phyloP scores from a whole-genome alignment of 352 stramenopile genomes.

The Globisporangium cylindrosporum region DNA sequence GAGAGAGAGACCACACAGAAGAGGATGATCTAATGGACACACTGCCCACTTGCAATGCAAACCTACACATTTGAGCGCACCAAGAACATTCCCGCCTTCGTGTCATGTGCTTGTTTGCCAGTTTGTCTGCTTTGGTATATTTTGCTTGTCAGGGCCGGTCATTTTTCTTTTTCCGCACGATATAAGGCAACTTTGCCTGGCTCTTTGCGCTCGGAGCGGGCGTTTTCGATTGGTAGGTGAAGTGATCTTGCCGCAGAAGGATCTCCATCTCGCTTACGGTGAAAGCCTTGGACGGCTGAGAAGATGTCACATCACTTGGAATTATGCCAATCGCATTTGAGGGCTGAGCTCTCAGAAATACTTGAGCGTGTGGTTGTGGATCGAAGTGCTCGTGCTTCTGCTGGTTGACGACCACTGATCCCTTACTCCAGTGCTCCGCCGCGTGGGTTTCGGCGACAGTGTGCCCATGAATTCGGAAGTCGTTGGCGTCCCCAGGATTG shows the following conservation, averaged over 20 bases:
- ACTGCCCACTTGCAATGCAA: conserved; percentile 6
- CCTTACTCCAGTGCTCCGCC: neutral
- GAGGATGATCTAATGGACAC: conserved; percentile 3
- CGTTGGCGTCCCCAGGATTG: neutral
- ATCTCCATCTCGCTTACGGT: conserved; percentile 13
- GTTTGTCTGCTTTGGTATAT: neutral
- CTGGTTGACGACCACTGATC: neutral
- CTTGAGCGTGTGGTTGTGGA: neutral
- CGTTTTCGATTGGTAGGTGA: neutral
- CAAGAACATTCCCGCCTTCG: neutral
- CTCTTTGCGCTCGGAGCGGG: conserved; percentile 2
- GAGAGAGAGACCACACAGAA: neutral
- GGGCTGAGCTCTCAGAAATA: neutral
- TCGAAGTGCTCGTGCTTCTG: neutral
- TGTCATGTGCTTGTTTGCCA: neutral
- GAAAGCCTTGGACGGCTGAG: conserved; percentile 8
- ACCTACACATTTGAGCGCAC: conserved; percentile 1
- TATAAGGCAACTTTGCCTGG: conserved; percentile 42
- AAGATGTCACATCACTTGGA: neutral
- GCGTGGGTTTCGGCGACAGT: neutral
- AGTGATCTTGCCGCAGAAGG: conserved; percentile 11
- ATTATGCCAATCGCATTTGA: neutral
- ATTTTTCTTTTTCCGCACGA: conserved; percentile 31
- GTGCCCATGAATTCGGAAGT: neutral
- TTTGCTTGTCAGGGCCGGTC: neutral